Percentiles rank a stretch among this genome's conserved stretches.
Conservation (phyloP, 2,329 filamentous ascomycete species). For the Thielaviopsis ethacetica region DNA sequence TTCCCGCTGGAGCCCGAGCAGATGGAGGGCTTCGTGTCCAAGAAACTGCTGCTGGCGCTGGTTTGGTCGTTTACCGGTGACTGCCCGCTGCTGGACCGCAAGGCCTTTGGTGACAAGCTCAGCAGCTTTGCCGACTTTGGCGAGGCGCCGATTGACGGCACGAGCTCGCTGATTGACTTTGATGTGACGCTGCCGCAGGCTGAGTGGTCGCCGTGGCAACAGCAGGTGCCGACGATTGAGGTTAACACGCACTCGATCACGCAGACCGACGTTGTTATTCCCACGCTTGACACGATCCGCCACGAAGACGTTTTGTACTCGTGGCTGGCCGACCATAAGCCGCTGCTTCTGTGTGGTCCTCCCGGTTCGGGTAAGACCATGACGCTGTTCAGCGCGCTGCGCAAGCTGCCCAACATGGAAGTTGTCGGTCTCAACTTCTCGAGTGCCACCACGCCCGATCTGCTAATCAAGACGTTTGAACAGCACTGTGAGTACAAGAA, state of each 20-base stretch:
- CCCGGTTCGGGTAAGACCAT: slow-evolving; percentile 99
- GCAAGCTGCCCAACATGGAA: slow-evolving; percentile 97
- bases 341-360: slow-evolving; percentile 85
- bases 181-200: slow-evolving; percentile 75
- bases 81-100: slow-evolving; percentile 75
- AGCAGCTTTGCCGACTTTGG: slow-evolving; percentile 73
- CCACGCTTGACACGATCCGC: slow-evolving; percentile 88
- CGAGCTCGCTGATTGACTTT: slow-evolving; percentile 84
- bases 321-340: slow-evolving; percentile 97
- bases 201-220: slow-evolving; percentile 88
- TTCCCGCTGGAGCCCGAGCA: slow-evolving; percentile 86
- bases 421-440: slow-evolving; percentile 99
- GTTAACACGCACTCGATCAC: slow-evolving; percentile 97
- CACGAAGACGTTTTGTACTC: slow-evolving; percentile 99
- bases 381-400: slow-evolving; percentile 93
- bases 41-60: slow-evolving; percentile 81
- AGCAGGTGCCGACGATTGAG: slow-evolving; percentile 83
- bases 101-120: slow-evolving; percentile 74
- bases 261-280: slow-evolving; percentile 96
- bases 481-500: slow-evolving; percentile 99
- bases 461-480: slow-evolving; percentile 97
- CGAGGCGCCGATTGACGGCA: slow-evolving; percentile 60
- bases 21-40: slow-evolving; percentile 74
- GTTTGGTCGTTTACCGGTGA: slow-evolving; percentile 96
- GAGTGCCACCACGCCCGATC: slow-evolving; percentile 90